Evolutionary conservation across 108 stramenopile species (phyloP).

Genomic region (Schizochytrium sp.): DNA sequence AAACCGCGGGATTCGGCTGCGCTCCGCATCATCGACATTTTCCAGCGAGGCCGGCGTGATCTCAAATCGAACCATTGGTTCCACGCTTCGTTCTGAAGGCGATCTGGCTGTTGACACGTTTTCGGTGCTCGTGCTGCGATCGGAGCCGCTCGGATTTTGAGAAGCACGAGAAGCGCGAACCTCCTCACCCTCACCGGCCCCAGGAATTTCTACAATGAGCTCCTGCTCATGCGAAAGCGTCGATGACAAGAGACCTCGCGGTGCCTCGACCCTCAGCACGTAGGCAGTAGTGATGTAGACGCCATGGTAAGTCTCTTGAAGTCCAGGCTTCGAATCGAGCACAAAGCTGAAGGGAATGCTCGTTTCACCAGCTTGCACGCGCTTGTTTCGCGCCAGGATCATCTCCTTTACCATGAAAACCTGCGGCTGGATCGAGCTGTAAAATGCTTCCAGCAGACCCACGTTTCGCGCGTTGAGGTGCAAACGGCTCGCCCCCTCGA

Average conservation of each 20-base stretch:
- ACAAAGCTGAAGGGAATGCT: slow-evolving; percentile 22
- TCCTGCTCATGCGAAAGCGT: not conserved
- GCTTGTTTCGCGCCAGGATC: not conserved
- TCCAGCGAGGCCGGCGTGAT: slow-evolving; percentile 16
- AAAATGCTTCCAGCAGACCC: not conserved
- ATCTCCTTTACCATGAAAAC: not conserved
- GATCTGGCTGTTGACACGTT: too few relatives aligned
- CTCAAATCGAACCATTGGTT: not conserved
- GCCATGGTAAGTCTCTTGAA: slow-evolving; percentile 43
- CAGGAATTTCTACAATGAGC: slow-evolving; percentile 30
- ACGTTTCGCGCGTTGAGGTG: not conserved
- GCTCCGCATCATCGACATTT: not conserved
- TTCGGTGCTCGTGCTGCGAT: too few relatives aligned
- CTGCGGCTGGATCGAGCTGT: not conserved
- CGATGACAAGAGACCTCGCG: slow-evolving; percentile 13
- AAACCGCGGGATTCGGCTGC: slow-evolving; percentile 24
- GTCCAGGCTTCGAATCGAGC: not conserved
- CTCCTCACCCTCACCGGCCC: not conserved
- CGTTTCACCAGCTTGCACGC: not conserved
- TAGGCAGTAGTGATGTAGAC: slow-evolving; percentile 27
- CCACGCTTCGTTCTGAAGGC: too few relatives aligned
- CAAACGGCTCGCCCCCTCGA: not conserved
- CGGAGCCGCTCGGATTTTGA: too few relatives aligned
- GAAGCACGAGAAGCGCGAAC: not conserved
- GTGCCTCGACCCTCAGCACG: not conserved